Evolutionary conservation across 805 yeast species (phyloP).

Genomic region (Barnettozyma sucrosica): DNA sequence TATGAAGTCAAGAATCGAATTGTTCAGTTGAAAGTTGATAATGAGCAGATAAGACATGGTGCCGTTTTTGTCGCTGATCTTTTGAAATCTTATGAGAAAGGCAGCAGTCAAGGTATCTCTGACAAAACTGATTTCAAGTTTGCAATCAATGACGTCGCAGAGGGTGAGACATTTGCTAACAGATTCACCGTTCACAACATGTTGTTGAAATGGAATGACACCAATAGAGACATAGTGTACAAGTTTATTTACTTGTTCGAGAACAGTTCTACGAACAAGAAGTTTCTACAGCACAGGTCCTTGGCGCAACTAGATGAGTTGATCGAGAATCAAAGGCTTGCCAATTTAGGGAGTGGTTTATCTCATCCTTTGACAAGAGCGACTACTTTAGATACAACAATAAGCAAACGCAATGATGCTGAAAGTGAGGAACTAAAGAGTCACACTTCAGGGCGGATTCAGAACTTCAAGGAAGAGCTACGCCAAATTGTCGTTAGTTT

Average conservation of each 20-base stretch:
- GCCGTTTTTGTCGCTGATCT: constrained; percentile 16
- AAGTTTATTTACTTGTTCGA: constrained; percentile 50
- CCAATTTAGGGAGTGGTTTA: constrained; percentile 12
- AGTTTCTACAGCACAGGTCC: constrained; percentile 43
- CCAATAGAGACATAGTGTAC: constrained; percentile 55
- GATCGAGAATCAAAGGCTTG: constrained; percentile 31
- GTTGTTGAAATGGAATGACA: constrained; percentile 74
- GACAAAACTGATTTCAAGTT: constrained; percentile 12
- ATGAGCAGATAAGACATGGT: constrained; percentile 20
- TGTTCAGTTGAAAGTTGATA: constrained; percentile 20
- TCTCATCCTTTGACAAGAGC: constrained; percentile 15
- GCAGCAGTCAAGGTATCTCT: constrained; percentile 2
- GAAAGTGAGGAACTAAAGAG: constrained; percentile 4
- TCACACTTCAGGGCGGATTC: constrained; percentile 28
- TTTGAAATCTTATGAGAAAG: constrained; percentile 7
- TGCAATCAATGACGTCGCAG: constrained; percentile 13
- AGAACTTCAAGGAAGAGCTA: constrained; percentile 48
- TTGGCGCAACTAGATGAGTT: constrained; percentile 46
- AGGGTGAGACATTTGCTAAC: constrained; percentile 33
- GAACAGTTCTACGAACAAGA: constrained; percentile 37
- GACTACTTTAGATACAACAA: constrained; percentile 15
- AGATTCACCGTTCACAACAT: constrained; percentile 68
- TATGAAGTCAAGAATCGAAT: constrained; percentile 13
- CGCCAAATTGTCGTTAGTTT: constrained; percentile 33
- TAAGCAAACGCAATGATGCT: constrained; percentile 8